Evolutionary conservation across 495 filamentous ascomycete species (phyloP), one percentile per base, ranked within the genome.

Genomic region (Annulohypoxylon nitens): DNA sequence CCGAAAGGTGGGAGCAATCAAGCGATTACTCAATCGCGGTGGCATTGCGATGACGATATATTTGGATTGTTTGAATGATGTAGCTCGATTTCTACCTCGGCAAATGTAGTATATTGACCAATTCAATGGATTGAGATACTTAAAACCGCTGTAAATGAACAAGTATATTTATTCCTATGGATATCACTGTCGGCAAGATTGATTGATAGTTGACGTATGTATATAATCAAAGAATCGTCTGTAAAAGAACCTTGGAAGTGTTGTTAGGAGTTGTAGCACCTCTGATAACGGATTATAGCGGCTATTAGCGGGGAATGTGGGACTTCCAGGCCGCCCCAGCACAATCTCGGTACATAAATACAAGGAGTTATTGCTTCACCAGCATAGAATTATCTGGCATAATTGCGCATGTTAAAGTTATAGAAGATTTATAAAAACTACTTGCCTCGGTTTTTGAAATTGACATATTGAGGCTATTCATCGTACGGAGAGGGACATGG

Each of bases 1-100:
- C 25, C 76, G 76, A 50, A 73, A 25, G 18, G 64, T 45, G 4
- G 76, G 75, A 47, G 67, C 53, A 8, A 54, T 36, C 5, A 75
- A 61, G 25, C 71, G 65, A 48, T 43, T 25, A 36, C 51, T 67
- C 43, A 74, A 69, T 69, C 76, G 66, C 11, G 76, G 62, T 8
- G 66, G 51, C 76, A 76, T 77, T 18, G 43, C 47, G 25, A 3
- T 55, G 41, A 20, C n/a, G 7, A 25, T 30, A 48, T 18, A 51
- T 18, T 34, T 18, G 37, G 2, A 14, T n/a, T 65, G 6, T 58
- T 11, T 25, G 10, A 53, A 26, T 47, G 23, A 7, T 36, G 50
- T 23, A 26, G 9, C 20, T 26, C 18, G 25, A 25, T 26, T 23
- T 26, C 10, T 26, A 25, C 20, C 12, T 26, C 14, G 43, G 16